phyloP scores from a whole-genome alignment of 2,329 filamentous ascomycete genomes.

The Talaromyces sp. region DNA sequence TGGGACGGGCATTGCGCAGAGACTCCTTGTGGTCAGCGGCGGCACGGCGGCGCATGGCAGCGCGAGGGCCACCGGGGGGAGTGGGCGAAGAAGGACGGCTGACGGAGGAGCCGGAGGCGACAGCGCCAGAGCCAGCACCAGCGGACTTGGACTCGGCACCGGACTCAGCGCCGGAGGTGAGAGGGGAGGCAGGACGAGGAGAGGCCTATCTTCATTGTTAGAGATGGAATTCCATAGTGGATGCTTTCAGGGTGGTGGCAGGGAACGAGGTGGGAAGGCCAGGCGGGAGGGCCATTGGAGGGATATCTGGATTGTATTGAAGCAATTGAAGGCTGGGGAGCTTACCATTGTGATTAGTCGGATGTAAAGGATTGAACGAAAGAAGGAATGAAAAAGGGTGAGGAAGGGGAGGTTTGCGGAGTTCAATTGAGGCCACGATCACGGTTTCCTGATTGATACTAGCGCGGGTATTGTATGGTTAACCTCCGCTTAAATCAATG shows the following conservation, averaged over 20 bases:
- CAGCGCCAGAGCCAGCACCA: slow-evolving; percentile 44
- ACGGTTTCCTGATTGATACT: slow-evolving; percentile 28
- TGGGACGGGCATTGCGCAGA: slow-evolving; percentile 88
- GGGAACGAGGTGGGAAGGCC: slow-evolving; percentile 5
- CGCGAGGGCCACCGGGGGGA: slow-evolving; percentile 90
- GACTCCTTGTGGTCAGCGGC: slow-evolving; percentile 98
- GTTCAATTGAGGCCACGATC: slow-evolving; percentile 34
- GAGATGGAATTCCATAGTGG: background rate
- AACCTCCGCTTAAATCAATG: background rate
- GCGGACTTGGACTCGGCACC: slow-evolving; percentile 47
- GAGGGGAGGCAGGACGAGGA: slow-evolving; percentile 46
- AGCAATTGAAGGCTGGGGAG: background rate
- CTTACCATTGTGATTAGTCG: slow-evolving; percentile 28
- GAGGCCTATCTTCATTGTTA: slow-evolving; percentile 33
- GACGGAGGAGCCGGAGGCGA: slow-evolving; percentile 68
- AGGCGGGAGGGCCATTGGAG: slow-evolving; percentile 1
- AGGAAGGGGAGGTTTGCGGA: slow-evolving; percentile 25
- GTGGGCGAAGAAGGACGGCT: slow-evolving; percentile 83
- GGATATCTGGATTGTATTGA: slow-evolving; percentile 1
- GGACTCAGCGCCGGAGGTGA: slow-evolving; percentile 50
- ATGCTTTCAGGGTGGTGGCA: slow-evolving; percentile 3
- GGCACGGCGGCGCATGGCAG: slow-evolving; percentile 90
- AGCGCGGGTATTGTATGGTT: slow-evolving; percentile 17
- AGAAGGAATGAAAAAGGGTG: slow-evolving; percentile 15
- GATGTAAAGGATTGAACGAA: slow-evolving; percentile 11